Evolutionary conservation across 192 early-diverging fungal genomes (phyloP).

Genomic region (Linnemannia schmuckeri): DNA sequence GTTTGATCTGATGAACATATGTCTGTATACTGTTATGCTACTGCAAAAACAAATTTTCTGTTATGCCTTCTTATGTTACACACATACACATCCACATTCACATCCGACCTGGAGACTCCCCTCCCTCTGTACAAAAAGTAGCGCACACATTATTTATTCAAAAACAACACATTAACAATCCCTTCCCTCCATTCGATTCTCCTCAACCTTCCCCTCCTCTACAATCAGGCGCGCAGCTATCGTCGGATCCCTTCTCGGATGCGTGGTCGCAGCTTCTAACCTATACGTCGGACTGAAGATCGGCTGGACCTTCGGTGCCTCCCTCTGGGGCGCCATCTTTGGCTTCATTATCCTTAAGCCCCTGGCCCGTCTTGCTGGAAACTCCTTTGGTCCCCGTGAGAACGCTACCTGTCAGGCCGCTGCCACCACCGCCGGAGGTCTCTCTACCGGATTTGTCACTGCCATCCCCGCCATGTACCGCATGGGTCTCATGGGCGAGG

Average conservation of each 20-base stretch:
- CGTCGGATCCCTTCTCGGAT: slow-evolving; percentile 72
- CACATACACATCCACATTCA: no score
- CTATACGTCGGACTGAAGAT: slow-evolving; percentile 78
- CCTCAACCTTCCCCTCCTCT: neutral
- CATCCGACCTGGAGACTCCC: no score
- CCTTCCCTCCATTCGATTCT: neutral
- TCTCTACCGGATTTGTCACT: slow-evolving; percentile 72
- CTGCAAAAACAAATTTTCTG: no score
- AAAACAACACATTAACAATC: neutral
- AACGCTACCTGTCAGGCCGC: slow-evolving; percentile 78
- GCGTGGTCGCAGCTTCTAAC: slow-evolving; percentile 76
- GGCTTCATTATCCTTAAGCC: slow-evolving; percentile 73
- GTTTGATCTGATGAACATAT: no score
- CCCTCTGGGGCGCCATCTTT: slow-evolving; percentile 68
- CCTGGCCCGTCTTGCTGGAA: slow-evolving; percentile 58
- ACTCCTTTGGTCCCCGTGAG: slow-evolving; percentile 75
- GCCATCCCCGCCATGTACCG: slow-evolving; percentile 80
- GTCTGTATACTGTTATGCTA: no score
- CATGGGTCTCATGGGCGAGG: slow-evolving; percentile 65
- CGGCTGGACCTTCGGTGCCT: slow-evolving; percentile 69
- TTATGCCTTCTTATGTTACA: no score
- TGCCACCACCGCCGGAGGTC: slow-evolving; percentile 77
- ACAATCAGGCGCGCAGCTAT: slow-evolving; percentile 64
- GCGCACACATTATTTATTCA: neutral
- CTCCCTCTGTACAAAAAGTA: neutral